Conservation (phyloP, 2,329 filamentous ascomycete species). For the Colletotrichum orchidophilum region DNA sequence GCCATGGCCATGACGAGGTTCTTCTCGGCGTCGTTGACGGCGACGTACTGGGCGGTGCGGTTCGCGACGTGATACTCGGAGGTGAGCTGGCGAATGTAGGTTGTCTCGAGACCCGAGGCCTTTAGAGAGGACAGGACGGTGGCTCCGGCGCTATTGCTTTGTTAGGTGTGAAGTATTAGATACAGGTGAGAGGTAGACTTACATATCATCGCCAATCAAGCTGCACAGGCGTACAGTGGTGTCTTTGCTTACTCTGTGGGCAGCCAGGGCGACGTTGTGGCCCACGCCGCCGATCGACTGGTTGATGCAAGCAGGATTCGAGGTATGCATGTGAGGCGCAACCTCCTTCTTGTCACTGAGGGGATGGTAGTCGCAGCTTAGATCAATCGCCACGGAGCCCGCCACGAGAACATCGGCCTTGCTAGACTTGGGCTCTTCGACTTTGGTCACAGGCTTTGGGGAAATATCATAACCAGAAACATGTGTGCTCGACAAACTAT, state of each 20-base stretch:
- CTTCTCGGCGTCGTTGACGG: constrained; percentile 85
- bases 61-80: constrained; percentile 58
- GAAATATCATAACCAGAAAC: constrained; percentile 25
- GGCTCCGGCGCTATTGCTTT: constrained; percentile 69
- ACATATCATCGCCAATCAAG: constrained; percentile 81
- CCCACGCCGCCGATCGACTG: constrained; percentile 92
- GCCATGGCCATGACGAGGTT: constrained; percentile 93
- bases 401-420: constrained; percentile 81
- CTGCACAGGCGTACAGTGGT: constrained; percentile 79
- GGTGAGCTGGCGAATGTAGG: constrained; percentile 68
- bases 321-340: constrained; percentile 74
- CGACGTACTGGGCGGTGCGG: constrained; percentile 90
- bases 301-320: constrained; percentile 82
- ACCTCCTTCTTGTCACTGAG: constrained; percentile 21
- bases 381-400: constrained; percentile 88
- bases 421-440: constrained; percentile 27
- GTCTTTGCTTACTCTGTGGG: constrained; percentile 71
- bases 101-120: constrained; percentile 69
- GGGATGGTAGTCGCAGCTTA: constrained; percentile 78
- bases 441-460: constrained; percentile 2
- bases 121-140: constrained; percentile 75
- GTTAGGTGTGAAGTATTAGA: no score
- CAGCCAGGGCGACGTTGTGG: constrained; percentile 88
- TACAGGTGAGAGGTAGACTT: constrained; percentile 41
- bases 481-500: constrained; percentile 32